Evolutionary conservation across 345 rosid species (phyloP).

Genomic region (Rhodomyrtus tomentosa): DNA sequence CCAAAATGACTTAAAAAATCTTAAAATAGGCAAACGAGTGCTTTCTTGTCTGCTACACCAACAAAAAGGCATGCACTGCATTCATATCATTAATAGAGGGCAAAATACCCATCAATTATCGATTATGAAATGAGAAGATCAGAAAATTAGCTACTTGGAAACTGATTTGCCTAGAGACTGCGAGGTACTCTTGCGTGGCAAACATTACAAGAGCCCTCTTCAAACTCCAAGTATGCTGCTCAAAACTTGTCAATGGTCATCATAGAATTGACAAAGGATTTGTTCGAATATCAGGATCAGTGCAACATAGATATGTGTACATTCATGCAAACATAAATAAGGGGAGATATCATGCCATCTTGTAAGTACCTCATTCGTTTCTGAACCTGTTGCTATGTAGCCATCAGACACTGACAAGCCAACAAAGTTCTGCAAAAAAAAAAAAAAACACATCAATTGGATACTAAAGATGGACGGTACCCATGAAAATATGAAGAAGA

Average conservation of each 20-base stretch:
- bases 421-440: conserved; percentile 63
- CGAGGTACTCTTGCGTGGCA: neutral
- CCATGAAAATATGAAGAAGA: neutral
- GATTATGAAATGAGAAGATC: neutral
- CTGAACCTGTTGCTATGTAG: conserved; percentile 95
- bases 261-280: neutral
- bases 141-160: neutral
- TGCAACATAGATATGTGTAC: neutral
- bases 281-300: neutral
- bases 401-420: conserved; percentile 94
- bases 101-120: neutral
- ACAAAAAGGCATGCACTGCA: neutral
- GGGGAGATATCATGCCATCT: neutral
- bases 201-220: neutral
- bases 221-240: neutral
- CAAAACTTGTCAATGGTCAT: neutral
- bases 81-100: neutral
- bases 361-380: conserved; percentile 81
- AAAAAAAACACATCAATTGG: conserved; percentile 7
- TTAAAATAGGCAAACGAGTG: neutral
- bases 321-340: neutral
- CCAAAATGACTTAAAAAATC: neutral
- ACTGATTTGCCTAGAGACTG: neutral
- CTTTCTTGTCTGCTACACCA: neutral
- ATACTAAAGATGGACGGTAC: neutral